A percentile compares a stretch with the other conserved stretches of the same genome.
These are phyloP conservation scores for Capronia americana DNA, from an alignment of 2,329 filamentous ascomycete genomes.

Conservation along the genomic window DNA sequence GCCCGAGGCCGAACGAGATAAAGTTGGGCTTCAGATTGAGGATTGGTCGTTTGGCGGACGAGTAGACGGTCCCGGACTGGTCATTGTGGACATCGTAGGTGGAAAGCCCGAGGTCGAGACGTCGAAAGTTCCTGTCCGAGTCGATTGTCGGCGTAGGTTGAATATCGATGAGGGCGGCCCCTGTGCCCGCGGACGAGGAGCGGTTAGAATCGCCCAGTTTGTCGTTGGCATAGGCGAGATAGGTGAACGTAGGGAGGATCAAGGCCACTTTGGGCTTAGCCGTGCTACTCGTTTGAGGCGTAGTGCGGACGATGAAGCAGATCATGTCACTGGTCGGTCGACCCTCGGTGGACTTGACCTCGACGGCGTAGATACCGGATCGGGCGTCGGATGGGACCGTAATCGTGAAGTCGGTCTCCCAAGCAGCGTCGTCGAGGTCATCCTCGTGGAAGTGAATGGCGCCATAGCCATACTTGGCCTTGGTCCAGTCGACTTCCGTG, in stretches of 20 bases:
- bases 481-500: conserved; percentile 44
- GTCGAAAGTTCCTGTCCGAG: background rate
- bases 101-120: conserved; percentile 36
- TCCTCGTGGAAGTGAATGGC: conserved; percentile 51
- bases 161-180: background rate
- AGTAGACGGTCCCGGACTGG: conserved; percentile 46
- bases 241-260: conserved; percentile 48
- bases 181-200: conserved; percentile 25
- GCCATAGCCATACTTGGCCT: conserved; percentile 46
- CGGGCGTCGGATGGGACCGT: conserved; percentile 36
- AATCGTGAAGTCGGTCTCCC: conserved; percentile 45
- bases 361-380: conserved; percentile 44
- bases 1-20: conserved; percentile 45
- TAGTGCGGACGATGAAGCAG: conserved; percentile 47
- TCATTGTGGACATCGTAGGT: conserved; percentile 51
- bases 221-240: conserved; percentile 50
- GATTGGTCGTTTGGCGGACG: conserved; percentile 46
- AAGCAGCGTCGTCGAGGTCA: conserved; percentile 48
- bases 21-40: conserved; percentile 49
- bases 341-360: conserved; percentile 33
- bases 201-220: conserved; percentile 45
- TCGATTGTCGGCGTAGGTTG: background rate
- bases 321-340: conserved; percentile 40
- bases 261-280: conserved; percentile 39
- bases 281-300: background rate